Percentiles rank a stretch among this genome's conserved stretches.
Evolutionary conservation across 2,329 filamentous ascomycete genomes (phyloP).

Genomic region (Diplocarpon mali): DNA sequence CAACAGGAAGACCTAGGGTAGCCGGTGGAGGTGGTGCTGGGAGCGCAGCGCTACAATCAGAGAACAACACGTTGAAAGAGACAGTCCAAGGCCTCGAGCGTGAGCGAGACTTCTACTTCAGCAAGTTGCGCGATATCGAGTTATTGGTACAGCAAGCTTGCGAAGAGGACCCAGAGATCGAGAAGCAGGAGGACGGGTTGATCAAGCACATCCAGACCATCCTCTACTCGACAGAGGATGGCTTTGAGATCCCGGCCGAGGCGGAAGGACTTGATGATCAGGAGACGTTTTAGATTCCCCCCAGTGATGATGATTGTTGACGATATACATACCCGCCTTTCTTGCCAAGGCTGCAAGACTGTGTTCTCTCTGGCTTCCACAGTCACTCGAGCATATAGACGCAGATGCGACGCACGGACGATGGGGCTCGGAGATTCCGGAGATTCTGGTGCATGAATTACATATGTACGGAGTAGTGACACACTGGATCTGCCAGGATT

Average conservation of each 20-base stretch:
- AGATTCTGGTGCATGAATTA: constrained; percentile 12
- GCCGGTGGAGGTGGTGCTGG: constrained; percentile 43
- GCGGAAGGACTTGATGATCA: constrained; percentile 56
- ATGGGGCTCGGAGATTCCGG: constrained; percentile 13
- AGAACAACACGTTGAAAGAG: constrained; percentile 86
- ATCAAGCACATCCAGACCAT: constrained; percentile 96
- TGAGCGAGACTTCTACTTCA: constrained; percentile 98
- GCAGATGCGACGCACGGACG: constrained; percentile 18
- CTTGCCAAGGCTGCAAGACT: neutral
- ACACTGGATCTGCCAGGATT: constrained; percentile 12
- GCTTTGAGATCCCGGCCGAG: constrained; percentile 83
- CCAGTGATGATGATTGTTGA: constrained; percentile 13
- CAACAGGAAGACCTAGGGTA: constrained; percentile 33
- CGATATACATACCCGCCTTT: constrained; percentile 1
- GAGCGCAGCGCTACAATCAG: constrained; percentile 64
- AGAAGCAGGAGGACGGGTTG: constrained; percentile 85
- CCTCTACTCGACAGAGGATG: constrained; percentile 90
- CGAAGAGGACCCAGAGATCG: constrained; percentile 83
- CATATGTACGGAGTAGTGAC: constrained; percentile 9
- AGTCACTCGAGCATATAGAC: constrained; percentile 19
- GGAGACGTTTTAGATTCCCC: constrained; percentile 55
- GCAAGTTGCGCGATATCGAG: constrained; percentile 95
- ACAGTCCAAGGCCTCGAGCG: constrained; percentile 90
- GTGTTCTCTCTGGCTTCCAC: constrained; percentile 16
- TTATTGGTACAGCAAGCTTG: constrained; percentile 85